Conservation (phyloP, 2,329 filamentous ascomycete species). For the Fusarium domesticum region DNA sequence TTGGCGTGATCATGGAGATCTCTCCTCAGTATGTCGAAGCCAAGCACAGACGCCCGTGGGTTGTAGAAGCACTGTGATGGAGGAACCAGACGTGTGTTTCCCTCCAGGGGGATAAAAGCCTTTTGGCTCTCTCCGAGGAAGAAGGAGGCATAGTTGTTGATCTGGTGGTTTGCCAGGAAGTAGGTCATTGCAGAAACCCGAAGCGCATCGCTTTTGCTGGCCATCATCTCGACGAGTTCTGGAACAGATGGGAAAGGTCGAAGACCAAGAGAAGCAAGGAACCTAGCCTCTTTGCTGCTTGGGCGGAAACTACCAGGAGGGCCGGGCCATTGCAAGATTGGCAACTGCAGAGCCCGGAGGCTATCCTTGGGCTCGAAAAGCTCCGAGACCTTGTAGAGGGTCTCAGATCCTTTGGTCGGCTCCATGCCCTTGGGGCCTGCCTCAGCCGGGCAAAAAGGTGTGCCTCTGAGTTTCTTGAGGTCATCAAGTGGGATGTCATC, state of each 20-base stretch:
- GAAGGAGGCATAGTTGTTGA: slow-evolving; percentile 69
- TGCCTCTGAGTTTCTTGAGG: slow-evolving; percentile 71
- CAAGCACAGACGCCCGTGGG: slow-evolving; percentile 69
- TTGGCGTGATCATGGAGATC: slow-evolving; percentile 76
- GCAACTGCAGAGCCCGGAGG: slow-evolving; percentile 67
- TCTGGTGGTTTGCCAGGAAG: slow-evolving; percentile 75
- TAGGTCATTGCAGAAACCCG: slow-evolving; percentile 74
- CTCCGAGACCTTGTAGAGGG: slow-evolving; percentile 70
- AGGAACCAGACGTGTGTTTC: slow-evolving; percentile 62
- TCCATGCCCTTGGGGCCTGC: slow-evolving; percentile 55
- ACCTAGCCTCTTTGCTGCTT: slow-evolving; percentile 68
- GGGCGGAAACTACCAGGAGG: slow-evolving; percentile 59
- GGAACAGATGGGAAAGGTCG: slow-evolving; percentile 66
- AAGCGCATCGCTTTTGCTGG: slow-evolving; percentile 54
- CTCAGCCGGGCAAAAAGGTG: slow-evolving; percentile 80
- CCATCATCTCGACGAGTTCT: slow-evolving; percentile 77
- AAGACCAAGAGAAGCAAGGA: slow-evolving; percentile 71
- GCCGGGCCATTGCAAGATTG: slow-evolving; percentile 79
- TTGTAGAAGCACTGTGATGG: slow-evolving; percentile 83
- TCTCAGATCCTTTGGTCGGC: slow-evolving; percentile 47
- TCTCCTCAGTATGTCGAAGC: slow-evolving; percentile 71
- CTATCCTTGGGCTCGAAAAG: slow-evolving; percentile 76
- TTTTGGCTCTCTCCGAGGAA: slow-evolving; percentile 54
- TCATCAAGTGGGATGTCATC: slow-evolving; percentile 85
- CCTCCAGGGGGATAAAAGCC: slow-evolving; percentile 71